Percentiles rank a stretch among this genome's conserved stretches.
Conservation (phyloP, 768 basidiomycete species). For the Vararia minispora region DNA sequence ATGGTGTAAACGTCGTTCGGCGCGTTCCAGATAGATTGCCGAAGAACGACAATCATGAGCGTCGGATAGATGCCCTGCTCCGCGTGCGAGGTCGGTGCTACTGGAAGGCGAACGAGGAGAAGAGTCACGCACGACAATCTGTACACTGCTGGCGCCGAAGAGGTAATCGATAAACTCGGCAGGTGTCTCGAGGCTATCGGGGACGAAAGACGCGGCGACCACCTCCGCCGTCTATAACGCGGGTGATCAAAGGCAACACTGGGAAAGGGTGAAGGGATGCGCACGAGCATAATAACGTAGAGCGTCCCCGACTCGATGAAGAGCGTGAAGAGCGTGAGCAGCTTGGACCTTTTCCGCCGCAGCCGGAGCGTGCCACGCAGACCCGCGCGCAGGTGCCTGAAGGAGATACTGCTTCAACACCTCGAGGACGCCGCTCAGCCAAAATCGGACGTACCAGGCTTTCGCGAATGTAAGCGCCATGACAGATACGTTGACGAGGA, state of each 20-base stretch:
- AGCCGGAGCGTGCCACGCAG: neutral
- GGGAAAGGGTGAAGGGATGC: neutral
- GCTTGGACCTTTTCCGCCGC: neutral
- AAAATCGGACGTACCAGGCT: constrained; percentile 7
- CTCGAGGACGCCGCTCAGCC: too few relatives aligned
- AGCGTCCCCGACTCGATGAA: constrained; percentile 7
- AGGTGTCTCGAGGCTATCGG: constrained; percentile 5
- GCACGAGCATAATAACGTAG: constrained; percentile 7
- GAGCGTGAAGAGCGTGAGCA: constrained; percentile 5
- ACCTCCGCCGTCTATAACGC: constrained; percentile 8
- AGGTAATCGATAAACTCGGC: constrained; percentile 6
- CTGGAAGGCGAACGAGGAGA: neutral
- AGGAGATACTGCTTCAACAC: too few relatives aligned
- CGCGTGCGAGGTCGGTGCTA: neutral
- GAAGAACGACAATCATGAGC: constrained; percentile 6
- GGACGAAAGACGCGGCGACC: constrained; percentile 5
- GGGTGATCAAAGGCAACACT: neutral
- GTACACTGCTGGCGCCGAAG: constrained; percentile 6
- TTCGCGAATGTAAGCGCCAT: constrained; percentile 5
- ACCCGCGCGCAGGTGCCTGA: constrained; percentile 4
- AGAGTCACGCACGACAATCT: constrained; percentile 3
- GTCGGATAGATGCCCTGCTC: constrained; percentile 9
- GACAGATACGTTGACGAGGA: constrained; percentile 8
- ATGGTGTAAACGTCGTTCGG: too few relatives aligned
- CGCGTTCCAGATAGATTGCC: constrained; percentile 5